Conservation (phyloP, 1,284 basidiomycete species). For the Porogramme epimiltina region DNA sequence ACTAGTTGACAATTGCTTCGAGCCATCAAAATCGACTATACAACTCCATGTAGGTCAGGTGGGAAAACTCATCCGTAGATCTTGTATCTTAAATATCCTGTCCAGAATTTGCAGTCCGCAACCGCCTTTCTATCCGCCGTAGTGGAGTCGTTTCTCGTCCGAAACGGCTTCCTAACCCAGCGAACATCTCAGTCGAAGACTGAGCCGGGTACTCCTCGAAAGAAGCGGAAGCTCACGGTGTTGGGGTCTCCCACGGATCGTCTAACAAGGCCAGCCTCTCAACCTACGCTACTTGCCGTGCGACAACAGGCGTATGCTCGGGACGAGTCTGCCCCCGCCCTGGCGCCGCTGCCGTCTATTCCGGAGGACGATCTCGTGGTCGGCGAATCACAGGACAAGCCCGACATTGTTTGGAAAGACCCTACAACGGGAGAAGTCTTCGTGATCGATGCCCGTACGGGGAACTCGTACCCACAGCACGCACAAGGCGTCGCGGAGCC, state of each 20-base stretch:
- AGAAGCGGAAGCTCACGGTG: conserved; percentile 21
- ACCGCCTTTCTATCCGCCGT: conserved; percentile 56
- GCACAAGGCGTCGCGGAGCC: conserved; percentile 12
- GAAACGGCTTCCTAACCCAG: conserved; percentile 57
- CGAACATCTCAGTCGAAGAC: not conserved
- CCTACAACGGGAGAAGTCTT: conserved; percentile 66
- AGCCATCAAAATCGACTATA: conserved; percentile 72
- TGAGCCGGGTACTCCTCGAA: conserved; percentile 15
- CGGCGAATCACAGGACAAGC: not conserved
- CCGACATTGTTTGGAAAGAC: conserved; percentile 59
- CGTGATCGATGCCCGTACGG: conserved; percentile 67
- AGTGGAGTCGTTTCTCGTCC: conserved; percentile 65
- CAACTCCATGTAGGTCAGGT: conserved; percentile 60
- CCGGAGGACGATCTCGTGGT: not conserved
- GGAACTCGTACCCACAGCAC: conserved; percentile 50
- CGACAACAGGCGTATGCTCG: not conserved
- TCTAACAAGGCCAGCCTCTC: not conserved
- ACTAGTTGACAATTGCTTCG: conserved; percentile 76
- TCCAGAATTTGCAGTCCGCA: conserved; percentile 56
- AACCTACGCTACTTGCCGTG: not conserved
- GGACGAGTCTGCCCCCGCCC: not conserved
- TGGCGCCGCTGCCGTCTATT: not conserved
- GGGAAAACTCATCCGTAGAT: too few relatives aligned
- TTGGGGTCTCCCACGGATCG: not conserved
- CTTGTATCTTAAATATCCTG: too few relatives aligned